These are phyloP conservation scores for Euphrasia confusa DNA, from an alignment of 257 asterid species.

Conservation along the genomic window DNA sequence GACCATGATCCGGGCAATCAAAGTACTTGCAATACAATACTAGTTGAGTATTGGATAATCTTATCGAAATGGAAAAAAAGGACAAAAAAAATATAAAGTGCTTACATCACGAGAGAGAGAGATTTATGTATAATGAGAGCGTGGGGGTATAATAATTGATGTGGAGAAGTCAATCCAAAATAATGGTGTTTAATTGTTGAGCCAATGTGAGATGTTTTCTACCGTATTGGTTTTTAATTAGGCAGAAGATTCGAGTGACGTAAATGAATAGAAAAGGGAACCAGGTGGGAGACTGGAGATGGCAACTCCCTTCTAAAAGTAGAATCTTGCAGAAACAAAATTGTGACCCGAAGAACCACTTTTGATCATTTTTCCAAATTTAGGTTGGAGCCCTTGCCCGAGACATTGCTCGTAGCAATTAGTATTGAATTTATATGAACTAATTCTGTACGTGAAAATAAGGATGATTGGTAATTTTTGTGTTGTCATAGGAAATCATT, in stretches of 20 bases:
- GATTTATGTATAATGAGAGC: background rate
- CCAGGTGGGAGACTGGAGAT: constrained; percentile 24
- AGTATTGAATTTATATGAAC: constrained; percentile 3
- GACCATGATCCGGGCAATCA: constrained; percentile 23
- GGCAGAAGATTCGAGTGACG: constrained; percentile 30
- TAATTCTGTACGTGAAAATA: constrained; percentile 2
- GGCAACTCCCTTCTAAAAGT: constrained; percentile 36
- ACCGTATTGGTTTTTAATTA: constrained; percentile 26
- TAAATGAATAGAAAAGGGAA: constrained; percentile 30
- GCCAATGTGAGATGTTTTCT: constrained; percentile 31
- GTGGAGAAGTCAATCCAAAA: constrained; percentile 31
- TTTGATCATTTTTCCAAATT: constrained; percentile 24
- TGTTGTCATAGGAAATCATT: constrained; percentile 12
- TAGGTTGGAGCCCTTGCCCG: constrained; percentile 20
- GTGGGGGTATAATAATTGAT: constrained; percentile 38
- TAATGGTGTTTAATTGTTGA: constrained; percentile 24
- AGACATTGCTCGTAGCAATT: constrained; percentile 21
- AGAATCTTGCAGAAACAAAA: constrained; percentile 33
- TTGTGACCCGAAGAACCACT: constrained; percentile 43
- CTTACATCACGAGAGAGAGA: constrained; percentile 13
- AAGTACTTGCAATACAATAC: constrained; percentile 18
- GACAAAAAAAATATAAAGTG: constrained; percentile 11
- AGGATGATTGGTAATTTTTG: constrained; percentile 8
- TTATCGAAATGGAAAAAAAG: constrained; percentile 17
- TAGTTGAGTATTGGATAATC: constrained; percentile 31